Base-by-base conservation (phyloP, 331 rosid species). In the Spiraea crenata region DNA sequence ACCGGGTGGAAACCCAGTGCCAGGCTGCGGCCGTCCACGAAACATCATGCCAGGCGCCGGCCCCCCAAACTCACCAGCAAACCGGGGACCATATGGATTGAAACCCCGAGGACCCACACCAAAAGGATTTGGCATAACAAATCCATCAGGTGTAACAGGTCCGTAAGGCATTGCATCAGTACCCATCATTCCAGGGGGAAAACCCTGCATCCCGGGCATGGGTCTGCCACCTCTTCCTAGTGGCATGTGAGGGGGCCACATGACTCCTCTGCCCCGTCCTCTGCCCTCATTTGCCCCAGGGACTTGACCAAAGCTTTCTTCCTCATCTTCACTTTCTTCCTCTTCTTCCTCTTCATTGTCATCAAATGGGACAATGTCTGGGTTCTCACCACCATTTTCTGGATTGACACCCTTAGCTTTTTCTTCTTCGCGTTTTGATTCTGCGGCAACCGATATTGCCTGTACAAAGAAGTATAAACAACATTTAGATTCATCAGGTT, bases 291-390 rank as follows among this genome's bases (percentile, higher is more conserved):
- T 76, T 68, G 86, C 89, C 73, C 83, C 96, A 50, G 85, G 82
- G 48, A 42, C 83, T 78, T 81, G 98, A 47, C 77, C 85, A 65
- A 86, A 84, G 84, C 84, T 83, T 81, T 95, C 99, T 70, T 93
- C 99, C 82, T 95, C 99, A 50, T 95, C 99, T 17, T 95, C 99
- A 69, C 99, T 95, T 77, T 95, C 99, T 71, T 86, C 88, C 62
- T 86, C 91, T 84, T 95, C 99, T 86, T 95, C 99, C 64, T 95
- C 99, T 84, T 95, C 99, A 31, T 95, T 91, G 91, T 95, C 99
- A 86, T 95, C 99, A 57, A 95, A 95, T 74, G 98, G 99, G 54
- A 95, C 97, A 40, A 95, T 95, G 67, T 91, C 99, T 34, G 99
- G 99, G 80, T 95, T 95, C 63, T 91, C 96, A 56, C 86, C 92